Conservation (phyloP, 768 basidiomycete genomes). For the Lentinus tigrinus region DNA sequence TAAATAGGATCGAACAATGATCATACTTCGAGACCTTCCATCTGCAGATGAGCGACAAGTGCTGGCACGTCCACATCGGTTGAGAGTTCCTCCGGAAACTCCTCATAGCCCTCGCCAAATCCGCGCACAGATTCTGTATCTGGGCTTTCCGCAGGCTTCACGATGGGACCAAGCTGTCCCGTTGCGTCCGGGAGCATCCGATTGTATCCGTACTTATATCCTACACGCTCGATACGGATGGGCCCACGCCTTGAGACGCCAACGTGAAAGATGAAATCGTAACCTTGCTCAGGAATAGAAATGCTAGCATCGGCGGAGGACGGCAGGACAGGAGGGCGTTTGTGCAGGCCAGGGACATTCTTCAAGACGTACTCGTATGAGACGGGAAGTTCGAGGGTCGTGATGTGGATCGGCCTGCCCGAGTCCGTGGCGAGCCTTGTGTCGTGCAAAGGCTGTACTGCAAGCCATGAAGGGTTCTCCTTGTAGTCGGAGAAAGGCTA, state of each 20-base stretch:
- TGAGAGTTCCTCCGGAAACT: conserved; percentile 52
- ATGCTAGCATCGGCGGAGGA: conserved; percentile 40
- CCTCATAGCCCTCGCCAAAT: conserved; percentile 45
- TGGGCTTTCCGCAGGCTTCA: conserved; percentile 36
- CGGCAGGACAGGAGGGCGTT: conserved; percentile 52
- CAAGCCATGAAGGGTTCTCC: conserved; percentile 73
- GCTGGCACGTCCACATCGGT: conserved; percentile 60
- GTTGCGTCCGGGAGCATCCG: conserved; percentile 56
- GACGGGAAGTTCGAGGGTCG: neutral
- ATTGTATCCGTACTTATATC: conserved; percentile 66
- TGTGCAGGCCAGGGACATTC: conserved; percentile 57
- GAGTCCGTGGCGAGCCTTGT: conserved; percentile 41
- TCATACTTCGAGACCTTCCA: conserved; percentile 46
- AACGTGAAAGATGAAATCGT: conserved; percentile 71
- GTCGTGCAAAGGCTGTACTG: conserved; percentile 62
- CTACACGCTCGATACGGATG: conserved; percentile 60
- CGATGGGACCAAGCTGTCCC: conserved; percentile 51
- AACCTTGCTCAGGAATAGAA: conserved; percentile 46
- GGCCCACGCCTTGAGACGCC: conserved; percentile 66
- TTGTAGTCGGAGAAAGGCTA: conserved; percentile 24
- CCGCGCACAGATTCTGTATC: conserved; percentile 37
- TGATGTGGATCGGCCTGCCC: neutral
- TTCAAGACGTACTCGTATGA: conserved; percentile 42
- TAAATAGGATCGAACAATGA: neutral
- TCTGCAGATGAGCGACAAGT: conserved; percentile 52